These are phyloP conservation scores for Stachybotrys echinatus DNA, from an alignment of 2,329 filamentous ascomycete genomes.

Conservation along the genomic window DNA sequence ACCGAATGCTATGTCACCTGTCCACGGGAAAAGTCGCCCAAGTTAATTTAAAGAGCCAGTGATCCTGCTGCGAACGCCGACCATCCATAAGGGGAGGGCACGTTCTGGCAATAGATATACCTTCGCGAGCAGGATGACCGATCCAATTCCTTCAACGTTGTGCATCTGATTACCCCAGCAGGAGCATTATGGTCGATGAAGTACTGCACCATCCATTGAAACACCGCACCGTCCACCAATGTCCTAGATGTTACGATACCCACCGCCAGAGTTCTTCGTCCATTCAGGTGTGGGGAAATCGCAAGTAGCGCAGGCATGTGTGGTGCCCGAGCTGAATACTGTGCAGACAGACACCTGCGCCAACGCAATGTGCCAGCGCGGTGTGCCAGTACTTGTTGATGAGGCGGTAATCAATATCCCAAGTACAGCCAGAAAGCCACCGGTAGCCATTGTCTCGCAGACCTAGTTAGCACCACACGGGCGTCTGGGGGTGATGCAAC, in stretches of 20 bases:
- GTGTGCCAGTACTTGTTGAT: slow-evolving; percentile 41
- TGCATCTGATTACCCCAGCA: slow-evolving; percentile 56
- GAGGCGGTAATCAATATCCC: slow-evolving; percentile 43
- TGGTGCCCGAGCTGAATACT: slow-evolving; percentile 47
- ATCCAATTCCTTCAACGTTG: slow-evolving; percentile 56
- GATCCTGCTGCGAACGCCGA: slow-evolving; percentile 50
- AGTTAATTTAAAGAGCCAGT: slow-evolving; percentile 37
- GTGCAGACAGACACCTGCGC: slow-evolving; percentile 48
- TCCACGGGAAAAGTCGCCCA: neutral
- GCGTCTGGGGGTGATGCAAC: slow-evolving; percentile 42
- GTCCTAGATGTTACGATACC: slow-evolving; percentile 56
- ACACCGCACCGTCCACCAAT: slow-evolving; percentile 50
- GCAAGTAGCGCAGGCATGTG: slow-evolving; percentile 56
- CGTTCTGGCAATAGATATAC: slow-evolving; percentile 43
- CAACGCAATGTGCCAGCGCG: slow-evolving; percentile 33
- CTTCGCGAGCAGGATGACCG: slow-evolving; percentile 31
- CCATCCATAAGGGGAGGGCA: slow-evolving; percentile 49
- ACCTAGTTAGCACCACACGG: slow-evolving; percentile 46
- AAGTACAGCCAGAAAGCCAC: slow-evolving; percentile 35
- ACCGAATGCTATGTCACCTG: slow-evolving; percentile 24
- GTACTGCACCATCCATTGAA: slow-evolving; percentile 51
- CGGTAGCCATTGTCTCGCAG: slow-evolving; percentile 31
- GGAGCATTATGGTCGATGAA: slow-evolving; percentile 56
- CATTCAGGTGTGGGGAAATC: slow-evolving; percentile 56
- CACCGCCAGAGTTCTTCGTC: slow-evolving; percentile 50